These are phyloP conservation scores for Trebouxia sp. DNA, from an alignment of 139 green algal genomes.

Conservation along the genomic window DNA sequence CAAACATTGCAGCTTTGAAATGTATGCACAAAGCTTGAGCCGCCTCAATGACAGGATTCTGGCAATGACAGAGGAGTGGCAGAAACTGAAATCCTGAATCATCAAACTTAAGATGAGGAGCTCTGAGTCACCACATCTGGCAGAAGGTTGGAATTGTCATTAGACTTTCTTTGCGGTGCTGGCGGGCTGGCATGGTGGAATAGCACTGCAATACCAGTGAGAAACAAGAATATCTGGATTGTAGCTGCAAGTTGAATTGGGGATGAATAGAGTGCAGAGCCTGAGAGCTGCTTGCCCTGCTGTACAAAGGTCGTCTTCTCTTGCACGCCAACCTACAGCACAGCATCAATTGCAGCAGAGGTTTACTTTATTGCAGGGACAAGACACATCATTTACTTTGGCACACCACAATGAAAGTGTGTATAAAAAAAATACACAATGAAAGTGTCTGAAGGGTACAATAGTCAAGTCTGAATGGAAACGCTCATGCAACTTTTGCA, in stretches of 20 bases:
- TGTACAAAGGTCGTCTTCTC: constrained; percentile 69
- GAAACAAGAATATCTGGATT: constrained; percentile 43
- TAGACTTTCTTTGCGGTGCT: not conserved
- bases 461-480: not conserved
- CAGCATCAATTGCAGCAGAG: not conserved
- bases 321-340: constrained; percentile 54
- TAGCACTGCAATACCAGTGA: constrained; percentile 40
- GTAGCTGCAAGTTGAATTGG: constrained; percentile 43
- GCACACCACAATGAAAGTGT: not conserved
- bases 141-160: not conserved
- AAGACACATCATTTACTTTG: not conserved
- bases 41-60: no score
- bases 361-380: not conserved
- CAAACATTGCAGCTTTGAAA: no score
- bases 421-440: not conserved
- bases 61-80: no score
- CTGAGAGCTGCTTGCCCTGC: constrained; percentile 39
- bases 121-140: constrained; percentile 1
- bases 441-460: not conserved
- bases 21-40: no score
- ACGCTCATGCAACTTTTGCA: no score
- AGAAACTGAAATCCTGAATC: no score
- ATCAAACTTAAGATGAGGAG: no score
- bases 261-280: constrained; percentile 20
- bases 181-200: constrained; percentile 36